Evolutionary conservation across 305 asterid species (phyloP), one percentile per base, ranked within the genome.

Genomic region (Plantago coronopus): DNA sequence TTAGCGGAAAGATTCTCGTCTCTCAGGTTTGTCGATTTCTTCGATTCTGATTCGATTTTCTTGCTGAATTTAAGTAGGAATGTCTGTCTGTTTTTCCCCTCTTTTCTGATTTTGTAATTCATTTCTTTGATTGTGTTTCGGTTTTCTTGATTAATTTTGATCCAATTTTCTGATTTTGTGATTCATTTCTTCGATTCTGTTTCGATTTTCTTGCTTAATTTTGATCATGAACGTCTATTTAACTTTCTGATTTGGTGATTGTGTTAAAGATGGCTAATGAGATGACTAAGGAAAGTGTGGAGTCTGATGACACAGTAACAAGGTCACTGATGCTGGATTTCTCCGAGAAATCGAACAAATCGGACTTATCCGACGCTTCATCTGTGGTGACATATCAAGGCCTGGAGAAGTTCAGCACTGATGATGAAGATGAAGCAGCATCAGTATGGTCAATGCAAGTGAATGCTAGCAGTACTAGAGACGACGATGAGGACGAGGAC

Each of bases 401-500:
- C 9, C 71, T 34, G 42, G 42, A 34, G 42, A 34, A n/a, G 21
- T 8, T 46, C 20, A 29, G 22, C 14, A 43, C 21, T 17, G 67
- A 55, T n/a, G 17, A 50, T 0, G 78, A 74, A 5, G 89, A 83
- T 9, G 94, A 80, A 7, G 76, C 74, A 25, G 45, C 83, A 2
- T 89, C 94, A 0, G 15, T 82, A 2, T 89, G 97, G 97, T 89
- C 94, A 9, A 78, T 86, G 70, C 91, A 80, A 72, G 96, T 79
- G 55, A 90, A 87, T 42, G 94, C 82, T 42, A 87, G 97, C 72
- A 71, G 82, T 72, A 67, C 64, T 6, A 51, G 54, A 58, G 89
- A 78, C 21, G 83, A 81, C 4, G 82, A 79, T 3, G 83, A 65
- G 4, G 70, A 67, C 0, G 74, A 72, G 22, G 54, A 59, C 27